Conservation (phyloP, 306 rosid species). For the Mimosa pudica region DNA sequence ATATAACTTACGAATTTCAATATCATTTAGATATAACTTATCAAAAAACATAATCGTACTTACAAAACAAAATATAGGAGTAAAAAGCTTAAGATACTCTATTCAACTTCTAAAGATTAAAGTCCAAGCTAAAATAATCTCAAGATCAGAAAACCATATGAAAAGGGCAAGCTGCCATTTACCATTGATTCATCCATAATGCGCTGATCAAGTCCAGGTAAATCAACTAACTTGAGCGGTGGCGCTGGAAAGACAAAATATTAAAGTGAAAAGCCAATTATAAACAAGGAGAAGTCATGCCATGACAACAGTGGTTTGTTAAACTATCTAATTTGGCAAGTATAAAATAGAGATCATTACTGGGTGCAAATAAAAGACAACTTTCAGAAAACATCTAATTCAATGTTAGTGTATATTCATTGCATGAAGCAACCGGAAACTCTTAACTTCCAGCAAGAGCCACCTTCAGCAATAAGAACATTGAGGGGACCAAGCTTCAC, state of each 20-base stretch:
- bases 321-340: constrained; percentile 23
- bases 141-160: not conserved
- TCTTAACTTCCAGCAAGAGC: not conserved
- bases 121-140: not conserved
- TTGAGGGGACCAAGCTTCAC: not conserved
- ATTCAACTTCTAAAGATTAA: not conserved
- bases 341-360: not conserved
- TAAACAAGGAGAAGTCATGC: constrained; percentile 9
- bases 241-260: constrained; percentile 70
- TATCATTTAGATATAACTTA: constrained; percentile 15
- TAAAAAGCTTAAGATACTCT: not conserved
- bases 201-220: constrained; percentile 98
- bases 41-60: constrained; percentile 2
- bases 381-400: not conserved
- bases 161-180: constrained; percentile 41
- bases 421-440: constrained; percentile 17
- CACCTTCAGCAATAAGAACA: not conserved
- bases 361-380: constrained; percentile 22
- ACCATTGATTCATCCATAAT: constrained; percentile 85
- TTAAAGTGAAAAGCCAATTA: constrained; percentile 30
- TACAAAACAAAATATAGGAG: not conserved
- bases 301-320: constrained; percentile 15
- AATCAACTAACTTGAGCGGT: constrained; percentile 86
- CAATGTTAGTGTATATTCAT: not conserved
- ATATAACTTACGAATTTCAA: constrained; percentile 35